Evolutionary conservation across 495 filamentous ascomycete species (phyloP).

Genomic region (Hyaloscypha hepaticicola): DNA sequence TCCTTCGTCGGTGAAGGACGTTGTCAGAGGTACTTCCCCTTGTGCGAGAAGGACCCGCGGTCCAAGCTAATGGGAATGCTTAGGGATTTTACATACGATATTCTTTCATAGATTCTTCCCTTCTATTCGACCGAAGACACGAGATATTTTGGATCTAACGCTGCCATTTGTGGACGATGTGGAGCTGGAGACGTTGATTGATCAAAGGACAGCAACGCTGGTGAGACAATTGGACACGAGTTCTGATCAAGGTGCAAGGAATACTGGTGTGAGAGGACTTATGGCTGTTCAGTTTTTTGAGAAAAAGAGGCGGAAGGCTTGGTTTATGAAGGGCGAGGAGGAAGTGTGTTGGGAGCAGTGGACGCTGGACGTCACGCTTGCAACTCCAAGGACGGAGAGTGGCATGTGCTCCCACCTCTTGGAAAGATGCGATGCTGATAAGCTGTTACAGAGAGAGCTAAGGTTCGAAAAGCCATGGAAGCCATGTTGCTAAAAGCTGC

Average conservation of each 20-base stretch:
- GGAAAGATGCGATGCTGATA: neutral
- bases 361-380: conserved; percentile 87
- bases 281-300: conserved; percentile 94
- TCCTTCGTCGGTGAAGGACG: conserved; percentile 78
- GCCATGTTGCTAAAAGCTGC: conserved; percentile 80
- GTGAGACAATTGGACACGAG: conserved; percentile 62
- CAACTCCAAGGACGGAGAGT: conserved; percentile 81
- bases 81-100: conserved; percentile 93
- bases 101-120: conserved; percentile 99
- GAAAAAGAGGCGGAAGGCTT: conserved; percentile 79
- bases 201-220: conserved; percentile 75
- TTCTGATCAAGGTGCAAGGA: conserved; percentile 43
- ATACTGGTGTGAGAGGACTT: conserved; percentile 65
- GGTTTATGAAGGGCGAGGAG: conserved; percentile 76
- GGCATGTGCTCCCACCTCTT: conserved; percentile 51
- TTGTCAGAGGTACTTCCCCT: conserved; percentile 75
- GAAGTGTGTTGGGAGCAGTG: conserved; percentile 97
- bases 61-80: neutral
- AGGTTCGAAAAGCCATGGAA: conserved; percentile 85
- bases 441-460: conserved; percentile 63
- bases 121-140: conserved; percentile 74
- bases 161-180: conserved; percentile 85
- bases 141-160: conserved; percentile 89
- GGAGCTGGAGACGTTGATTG: conserved; percentile 90
- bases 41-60: neutral